Evolutionary conservation across 2,329 filamentous ascomycete genomes (phyloP).

Genomic region (Daldinia eschscholtzii): DNA sequence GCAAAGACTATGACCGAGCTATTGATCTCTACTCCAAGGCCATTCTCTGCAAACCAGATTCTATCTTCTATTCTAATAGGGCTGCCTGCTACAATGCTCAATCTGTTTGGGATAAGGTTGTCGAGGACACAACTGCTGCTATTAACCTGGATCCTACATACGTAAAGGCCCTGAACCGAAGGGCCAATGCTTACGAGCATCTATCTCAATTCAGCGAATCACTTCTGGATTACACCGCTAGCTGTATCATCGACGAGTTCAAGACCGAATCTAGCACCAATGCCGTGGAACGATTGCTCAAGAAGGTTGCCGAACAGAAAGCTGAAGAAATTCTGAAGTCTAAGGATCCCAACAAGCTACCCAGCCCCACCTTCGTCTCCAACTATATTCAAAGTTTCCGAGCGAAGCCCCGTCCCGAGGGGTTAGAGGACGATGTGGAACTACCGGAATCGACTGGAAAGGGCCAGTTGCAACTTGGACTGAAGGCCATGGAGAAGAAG

Average conservation of each 20-base stretch:
- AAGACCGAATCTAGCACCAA: conserved; percentile 90
- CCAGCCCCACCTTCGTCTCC: conserved; percentile 95
- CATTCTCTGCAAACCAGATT: conserved; percentile 95
- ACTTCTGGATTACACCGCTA: conserved; percentile 96
- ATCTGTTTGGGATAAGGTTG: conserved; percentile 92
- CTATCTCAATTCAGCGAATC: conserved; percentile 92
- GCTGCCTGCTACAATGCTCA: conserved; percentile 97
- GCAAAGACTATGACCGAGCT: conserved; percentile 92
- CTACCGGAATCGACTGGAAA: conserved; percentile 82
- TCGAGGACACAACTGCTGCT: conserved; percentile 96
- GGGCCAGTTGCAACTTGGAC: conserved; percentile 86
- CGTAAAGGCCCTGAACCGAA: conserved; percentile 96
- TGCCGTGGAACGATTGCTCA: conserved; percentile 91
- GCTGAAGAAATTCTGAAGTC: conserved; percentile 86
- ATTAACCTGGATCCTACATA: conserved; percentile 95
- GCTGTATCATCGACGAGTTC: conserved; percentile 99
- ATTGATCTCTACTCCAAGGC: conserved; percentile 97
- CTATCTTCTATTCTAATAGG: conserved; percentile 98
- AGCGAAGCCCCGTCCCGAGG: conserved; percentile 80
- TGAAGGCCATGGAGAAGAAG: conserved; percentile 84
- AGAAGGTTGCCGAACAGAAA: conserved; percentile 96
- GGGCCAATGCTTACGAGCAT: conserved; percentile 97
- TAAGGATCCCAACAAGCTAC: conserved; percentile 88
- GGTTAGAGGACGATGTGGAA: conserved; percentile 85
- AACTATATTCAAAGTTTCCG: conserved; percentile 99